Evolutionary conservation across 139 green algal species (phyloP).

Genomic region (Tetraselmis chui): DNA sequence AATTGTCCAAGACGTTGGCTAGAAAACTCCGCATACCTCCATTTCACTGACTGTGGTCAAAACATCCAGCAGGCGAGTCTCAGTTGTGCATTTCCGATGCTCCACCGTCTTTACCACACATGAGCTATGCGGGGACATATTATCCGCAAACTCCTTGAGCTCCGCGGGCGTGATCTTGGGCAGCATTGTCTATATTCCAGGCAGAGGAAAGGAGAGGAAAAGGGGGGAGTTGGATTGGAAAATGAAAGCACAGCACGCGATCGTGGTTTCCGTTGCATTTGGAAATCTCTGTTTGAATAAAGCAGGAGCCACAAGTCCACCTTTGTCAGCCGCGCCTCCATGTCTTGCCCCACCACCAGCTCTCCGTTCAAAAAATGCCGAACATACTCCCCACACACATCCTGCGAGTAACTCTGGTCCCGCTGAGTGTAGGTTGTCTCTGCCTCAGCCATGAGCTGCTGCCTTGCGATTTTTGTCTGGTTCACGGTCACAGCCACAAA

Average conservation of each 20-base stretch:
- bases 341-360: conserved; percentile 53
- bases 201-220: not conserved
- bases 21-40: not conserved
- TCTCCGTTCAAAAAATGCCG: conserved; percentile 63
- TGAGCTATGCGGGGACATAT: conserved; percentile 22
- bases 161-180: conserved; percentile 41
- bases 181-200: conserved; percentile 35
- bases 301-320: conserved; percentile 7
- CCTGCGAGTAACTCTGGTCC: conserved; percentile 55
- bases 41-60: conserved; percentile 21
- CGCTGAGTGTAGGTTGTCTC: conserved; percentile 69
- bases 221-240: too few species aligned
- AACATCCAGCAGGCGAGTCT: conserved; percentile 33
- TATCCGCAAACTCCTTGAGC: conserved; percentile 33
- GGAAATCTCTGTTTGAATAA: not conserved
- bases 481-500: not conserved
- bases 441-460: conserved; percentile 31
- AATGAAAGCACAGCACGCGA: too few species aligned
- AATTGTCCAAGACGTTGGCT: too few species aligned
- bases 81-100: conserved; percentile 23
- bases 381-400: conserved; percentile 64
- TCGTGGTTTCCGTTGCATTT: too few species aligned
- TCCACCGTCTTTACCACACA: conserved; percentile 55
- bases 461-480: not conserved
- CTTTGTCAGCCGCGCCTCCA: conserved; percentile 66